Base-by-base conservation (phyloP, 148 eudicot species). In the Drosera capensis region DNA sequence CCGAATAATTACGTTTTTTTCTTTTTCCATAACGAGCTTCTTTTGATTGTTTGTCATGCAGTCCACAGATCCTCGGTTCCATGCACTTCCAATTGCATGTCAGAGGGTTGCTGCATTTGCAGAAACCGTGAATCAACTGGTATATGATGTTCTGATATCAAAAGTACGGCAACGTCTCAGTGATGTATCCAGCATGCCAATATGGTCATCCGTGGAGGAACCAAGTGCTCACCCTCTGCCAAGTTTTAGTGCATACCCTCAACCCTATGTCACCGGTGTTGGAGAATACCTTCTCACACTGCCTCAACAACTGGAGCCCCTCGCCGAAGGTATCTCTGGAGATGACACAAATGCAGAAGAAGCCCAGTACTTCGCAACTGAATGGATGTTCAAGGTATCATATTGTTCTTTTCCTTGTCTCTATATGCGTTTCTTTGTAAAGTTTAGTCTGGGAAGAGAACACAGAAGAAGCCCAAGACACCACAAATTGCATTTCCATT, bases 211-310 rank as follows among this genome's bases (percentile, higher is more conserved):
- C 17, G 79, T 71, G 25, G 97, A 83, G 66, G 92, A 88, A 60
- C 66, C 48, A 11, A 80, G 75, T 54, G 71, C 80, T 52, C 63
- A 56, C 64, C 76, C 55, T 55, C 77, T 88, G 52, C 97, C 97
- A 23, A 88, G 86, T 71, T 88, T 88, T 51, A 83, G 94, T 47
- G 82, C 94, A 26, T 77, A 88, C 45, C 92, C 97, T 14, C 97
- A 83, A 28, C 48, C 45, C 83, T 80, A 80, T 52, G 79, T 80
- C 48, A 88, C 94, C 20, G 73, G 78, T 47, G 90, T 80, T 31
- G 97, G 94, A 28, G 97, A 88, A 63, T 88, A 88, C 71, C 97
- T 88, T 62, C 94, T 88, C 45, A 88, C 96, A 46, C 60, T 88
- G 50, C 96, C 96, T 51, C 94, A 88, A 57, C 94, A 88, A 47